These are phyloP conservation scores for Reutealis trisperma DNA, from an alignment of 345 rosid genomes.

Conservation along the genomic window DNA sequence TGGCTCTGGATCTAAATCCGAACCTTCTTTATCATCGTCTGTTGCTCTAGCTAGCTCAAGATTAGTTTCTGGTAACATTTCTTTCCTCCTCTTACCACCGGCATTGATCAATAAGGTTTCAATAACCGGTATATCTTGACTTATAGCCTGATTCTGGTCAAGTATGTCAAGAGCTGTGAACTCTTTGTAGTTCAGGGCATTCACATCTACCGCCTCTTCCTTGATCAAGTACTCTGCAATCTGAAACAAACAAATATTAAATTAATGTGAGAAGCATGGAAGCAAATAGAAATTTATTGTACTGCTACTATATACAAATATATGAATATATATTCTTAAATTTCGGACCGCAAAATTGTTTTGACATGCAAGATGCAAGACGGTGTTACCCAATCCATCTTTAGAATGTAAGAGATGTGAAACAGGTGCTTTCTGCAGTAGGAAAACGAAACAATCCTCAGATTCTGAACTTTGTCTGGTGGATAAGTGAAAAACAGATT, in stretches of 20 bases:
- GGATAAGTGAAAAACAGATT: conserved; percentile 32
- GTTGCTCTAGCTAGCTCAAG: no score
- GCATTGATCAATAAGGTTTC: neutral
- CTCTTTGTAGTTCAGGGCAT: neutral
- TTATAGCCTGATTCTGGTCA: no score
- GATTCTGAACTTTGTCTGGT: neutral
- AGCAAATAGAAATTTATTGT: no score
- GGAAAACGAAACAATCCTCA: neutral
- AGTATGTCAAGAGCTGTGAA: neutral
- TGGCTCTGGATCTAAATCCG: neutral
- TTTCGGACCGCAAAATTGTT: no score
- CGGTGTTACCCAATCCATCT: neutral
- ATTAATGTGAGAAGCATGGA: no score
- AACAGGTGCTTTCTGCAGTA: no score
- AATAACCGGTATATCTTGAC: no score
- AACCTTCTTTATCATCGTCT: no score
- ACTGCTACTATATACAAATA: no score
- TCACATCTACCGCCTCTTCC: neutral
- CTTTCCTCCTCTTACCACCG: neutral
- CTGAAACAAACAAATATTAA: no score
- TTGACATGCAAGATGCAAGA: neutral
- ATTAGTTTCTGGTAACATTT: no score
- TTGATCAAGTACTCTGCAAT: neutral
- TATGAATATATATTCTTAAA: no score
- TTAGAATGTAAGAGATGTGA: neutral